Base-by-base conservation (phyloP, 768 basidiomycete species). In the Cubamyces lactineus region DNA sequence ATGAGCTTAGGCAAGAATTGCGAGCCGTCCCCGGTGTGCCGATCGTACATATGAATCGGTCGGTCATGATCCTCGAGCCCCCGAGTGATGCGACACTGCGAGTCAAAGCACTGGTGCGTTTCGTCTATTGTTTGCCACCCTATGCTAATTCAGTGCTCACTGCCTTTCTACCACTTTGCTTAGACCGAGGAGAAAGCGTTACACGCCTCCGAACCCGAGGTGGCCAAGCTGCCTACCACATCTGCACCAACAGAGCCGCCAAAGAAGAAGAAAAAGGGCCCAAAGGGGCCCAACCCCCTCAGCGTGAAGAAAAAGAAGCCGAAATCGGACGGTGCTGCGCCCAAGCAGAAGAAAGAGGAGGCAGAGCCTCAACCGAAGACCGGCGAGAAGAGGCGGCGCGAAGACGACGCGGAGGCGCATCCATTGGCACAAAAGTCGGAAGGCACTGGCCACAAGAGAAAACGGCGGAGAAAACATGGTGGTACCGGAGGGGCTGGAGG, bases 61-160 rank as follows among this genome's bases (percentile, higher is more conserved):
- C 92, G 1, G 96, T 98, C 12, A 87, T 97, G 84, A 86, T 99
- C 19, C 82, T 98, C 24, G 95, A 96, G 73, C 93, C 94, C 7
- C 92, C 94, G 0, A 92, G 90, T 64, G 86, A 91, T 58, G 80
- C 80, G 2, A 98, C 95, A 1, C 70, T 94, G 12, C 71, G 79
- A 54, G 80, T 80, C 46, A 98, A 98, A 74, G 79, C 81, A 53
- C 69, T 73, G 69, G 91, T 86, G 67, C 59, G 81, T 48, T 28
- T 28, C 28, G 28, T 48, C 39, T 39, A 5, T 15, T 26, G 45
- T 38, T 24, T 28, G 28, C 5, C 11, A 34, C 1, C 5, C 34
- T 4, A 11, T 7, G 1, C 39, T 21, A 15, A 45, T 19, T n/a
- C 19, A 8, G 24, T 17, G 7, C 19, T 9, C n/a, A n/a, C n/a